Conservation (phyloP, 2,329 filamentous ascomycete species). For the Trichoderma gracile region DNA sequence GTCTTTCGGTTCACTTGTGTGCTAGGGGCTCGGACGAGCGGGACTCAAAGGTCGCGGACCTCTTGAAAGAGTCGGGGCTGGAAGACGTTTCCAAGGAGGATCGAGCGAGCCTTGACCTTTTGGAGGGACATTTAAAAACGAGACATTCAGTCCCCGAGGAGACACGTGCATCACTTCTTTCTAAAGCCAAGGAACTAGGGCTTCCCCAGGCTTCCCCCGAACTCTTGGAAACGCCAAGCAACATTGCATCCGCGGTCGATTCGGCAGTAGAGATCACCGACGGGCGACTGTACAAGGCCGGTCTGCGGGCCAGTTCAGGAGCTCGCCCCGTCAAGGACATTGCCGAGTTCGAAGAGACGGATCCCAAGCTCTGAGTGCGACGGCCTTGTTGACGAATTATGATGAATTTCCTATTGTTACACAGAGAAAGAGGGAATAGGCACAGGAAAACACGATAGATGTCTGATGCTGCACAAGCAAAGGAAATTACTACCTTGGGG, state of each 20-base stretch:
- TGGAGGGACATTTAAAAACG: constrained; percentile 53
- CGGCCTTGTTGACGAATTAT: constrained; percentile 9
- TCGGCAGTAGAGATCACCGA: constrained; percentile 67
- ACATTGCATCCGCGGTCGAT: constrained; percentile 46
- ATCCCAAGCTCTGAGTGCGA: constrained; percentile 67
- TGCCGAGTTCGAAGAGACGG: constrained; percentile 81
- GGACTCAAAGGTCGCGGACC: constrained; percentile 47
- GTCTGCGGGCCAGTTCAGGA: constrained; percentile 70
- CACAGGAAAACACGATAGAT: constrained; percentile 22
- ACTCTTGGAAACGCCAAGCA: constrained; percentile 38
- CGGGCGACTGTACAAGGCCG: constrained; percentile 77
- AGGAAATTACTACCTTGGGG: constrained; percentile 16
- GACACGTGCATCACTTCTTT: constrained; percentile 52
- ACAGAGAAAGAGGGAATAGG: background rate
- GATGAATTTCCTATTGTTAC: constrained; percentile 16
- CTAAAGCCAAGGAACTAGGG: constrained; percentile 48
- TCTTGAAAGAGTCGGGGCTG: constrained; percentile 42
- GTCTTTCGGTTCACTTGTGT: constrained; percentile 78
- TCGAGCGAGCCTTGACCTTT: constrained; percentile 50
- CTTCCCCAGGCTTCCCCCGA: constrained; percentile 39
- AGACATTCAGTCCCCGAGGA: constrained; percentile 51
- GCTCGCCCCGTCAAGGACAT: constrained; percentile 73
- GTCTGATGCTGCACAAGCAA: constrained; percentile 24
- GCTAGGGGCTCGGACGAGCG: constrained; percentile 63
- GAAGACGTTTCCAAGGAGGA: constrained; percentile 45